These are phyloP conservation scores for Dactylellina sp. DNA, from an alignment of 2,329 filamentous ascomycete species.

Conservation along the genomic window DNA sequence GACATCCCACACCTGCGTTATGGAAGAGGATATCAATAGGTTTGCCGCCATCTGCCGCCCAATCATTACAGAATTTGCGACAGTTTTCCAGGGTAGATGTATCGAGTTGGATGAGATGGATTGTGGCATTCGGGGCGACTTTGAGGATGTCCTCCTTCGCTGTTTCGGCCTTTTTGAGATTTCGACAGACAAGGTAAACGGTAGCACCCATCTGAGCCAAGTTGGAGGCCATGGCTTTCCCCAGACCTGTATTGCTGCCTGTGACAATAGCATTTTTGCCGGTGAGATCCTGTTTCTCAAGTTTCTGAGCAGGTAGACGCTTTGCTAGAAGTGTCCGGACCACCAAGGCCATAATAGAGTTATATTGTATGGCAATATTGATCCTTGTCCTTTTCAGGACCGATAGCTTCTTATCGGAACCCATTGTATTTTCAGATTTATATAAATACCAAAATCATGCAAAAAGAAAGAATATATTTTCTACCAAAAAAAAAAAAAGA, in stretches of 20 bases:
- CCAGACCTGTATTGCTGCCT: constrained; percentile 48
- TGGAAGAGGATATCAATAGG: constrained; percentile 53
- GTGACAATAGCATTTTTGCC: constrained; percentile 53
- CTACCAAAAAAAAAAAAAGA: constrained; percentile 10
- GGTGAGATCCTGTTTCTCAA: constrained; percentile 36
- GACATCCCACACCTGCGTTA: constrained; percentile 47
- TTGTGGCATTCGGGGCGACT: constrained; percentile 27
- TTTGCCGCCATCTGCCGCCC: constrained; percentile 46
- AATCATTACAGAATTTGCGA: constrained; percentile 43
- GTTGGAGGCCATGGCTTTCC: constrained; percentile 39
- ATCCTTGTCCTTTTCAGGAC: constrained; percentile 37
- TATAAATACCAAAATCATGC: constrained; percentile 1
- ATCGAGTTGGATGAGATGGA: constrained; percentile 38
- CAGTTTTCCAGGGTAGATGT: constrained; percentile 46
- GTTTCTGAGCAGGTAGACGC: constrained; percentile 33
- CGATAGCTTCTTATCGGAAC: constrained; percentile 37
- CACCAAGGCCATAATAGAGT: constrained; percentile 21
- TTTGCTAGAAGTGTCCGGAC: constrained; percentile 24
- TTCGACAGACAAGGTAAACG: constrained; percentile 49
- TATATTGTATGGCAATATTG: constrained; percentile 36
- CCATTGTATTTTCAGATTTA: constrained; percentile 16
- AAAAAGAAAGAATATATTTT: constrained; percentile 2
- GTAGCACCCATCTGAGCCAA: constrained; percentile 48
- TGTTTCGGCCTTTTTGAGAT: constrained; percentile 38
- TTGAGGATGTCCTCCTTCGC: constrained; percentile 46